These are phyloP conservation scores for Teunomyces funiuensis DNA, from an alignment of 805 yeast species.

Conservation along the genomic window DNA sequence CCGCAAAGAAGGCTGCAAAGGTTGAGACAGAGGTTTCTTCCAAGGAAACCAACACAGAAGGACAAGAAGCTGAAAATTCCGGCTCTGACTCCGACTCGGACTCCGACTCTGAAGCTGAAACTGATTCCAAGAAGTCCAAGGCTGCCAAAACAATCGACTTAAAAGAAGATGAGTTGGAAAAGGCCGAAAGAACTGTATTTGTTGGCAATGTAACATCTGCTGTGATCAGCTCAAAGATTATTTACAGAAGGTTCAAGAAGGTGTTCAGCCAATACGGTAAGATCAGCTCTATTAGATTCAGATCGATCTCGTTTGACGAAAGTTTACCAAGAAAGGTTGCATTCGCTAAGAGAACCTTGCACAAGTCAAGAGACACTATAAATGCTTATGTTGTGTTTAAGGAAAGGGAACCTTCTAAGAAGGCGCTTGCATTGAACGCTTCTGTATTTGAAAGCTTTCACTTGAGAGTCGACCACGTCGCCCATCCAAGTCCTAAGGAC, in stretches of 20 bases:
- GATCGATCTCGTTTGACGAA: conserved; percentile 88
- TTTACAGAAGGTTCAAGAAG: conserved; percentile 63
- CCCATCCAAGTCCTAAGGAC: conserved; percentile 86
- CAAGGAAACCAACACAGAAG: conserved; percentile 18
- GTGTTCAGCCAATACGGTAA: conserved; percentile 54
- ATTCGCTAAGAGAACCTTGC: conserved; percentile 74
- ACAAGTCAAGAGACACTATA: conserved; percentile 72
- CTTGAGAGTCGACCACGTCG: conserved; percentile 86
- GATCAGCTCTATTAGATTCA: conserved; percentile 78
- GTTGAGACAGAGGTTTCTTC: conserved; percentile 15
- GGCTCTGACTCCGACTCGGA: conserved; percentile 10
- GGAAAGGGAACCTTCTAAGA: conserved; percentile 47
- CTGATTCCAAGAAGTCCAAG: conserved; percentile 13
- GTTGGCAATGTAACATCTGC: conserved; percentile 77
- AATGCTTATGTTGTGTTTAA: conserved; percentile 87
- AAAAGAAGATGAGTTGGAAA: conserved; percentile 70
- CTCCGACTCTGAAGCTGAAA: conserved; percentile 22
- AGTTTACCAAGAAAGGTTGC: conserved; percentile 91
- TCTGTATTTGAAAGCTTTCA: conserved; percentile 68
- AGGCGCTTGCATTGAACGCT: conserved; percentile 59
- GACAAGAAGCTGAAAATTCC: conserved; percentile 9
- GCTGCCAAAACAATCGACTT: conserved; percentile 55
- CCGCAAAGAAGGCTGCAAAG: conserved; percentile 1
- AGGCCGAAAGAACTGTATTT: conserved; percentile 82
- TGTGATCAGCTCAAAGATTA: conserved; percentile 62